phyloP scores from a whole-genome alignment of 2,329 filamentous ascomycete species.

The Colletotrichum sp. region DNA sequence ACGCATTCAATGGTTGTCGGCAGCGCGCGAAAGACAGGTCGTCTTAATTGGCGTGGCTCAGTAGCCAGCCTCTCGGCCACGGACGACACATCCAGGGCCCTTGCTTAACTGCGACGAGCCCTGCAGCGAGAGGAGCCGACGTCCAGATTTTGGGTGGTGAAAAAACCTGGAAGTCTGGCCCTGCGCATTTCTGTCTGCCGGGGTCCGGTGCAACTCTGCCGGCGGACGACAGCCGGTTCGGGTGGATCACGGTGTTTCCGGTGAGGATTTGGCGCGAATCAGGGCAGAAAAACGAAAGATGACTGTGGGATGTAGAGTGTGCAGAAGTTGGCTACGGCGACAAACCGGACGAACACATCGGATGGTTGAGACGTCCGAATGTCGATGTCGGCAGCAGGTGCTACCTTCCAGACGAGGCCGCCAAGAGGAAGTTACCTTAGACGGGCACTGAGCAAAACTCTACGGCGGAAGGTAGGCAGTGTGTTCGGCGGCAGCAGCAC shows the following conservation, averaged over 20 bases:
- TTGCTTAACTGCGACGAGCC: background rate
- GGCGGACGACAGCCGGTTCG: background rate
- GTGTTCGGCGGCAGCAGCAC: background rate
- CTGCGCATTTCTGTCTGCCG: background rate
- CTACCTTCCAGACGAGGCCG: background rate
- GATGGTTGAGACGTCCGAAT: background rate
- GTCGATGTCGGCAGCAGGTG: background rate
- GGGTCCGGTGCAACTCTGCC: constrained; percentile 12
- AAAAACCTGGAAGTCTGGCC: constrained; percentile 12
- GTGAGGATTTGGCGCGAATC: constrained; percentile 4
- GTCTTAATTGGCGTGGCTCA: background rate
- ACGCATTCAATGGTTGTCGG: background rate
- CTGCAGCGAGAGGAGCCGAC: constrained; percentile 4
- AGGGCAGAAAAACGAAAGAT: background rate
- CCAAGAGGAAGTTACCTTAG: background rate
- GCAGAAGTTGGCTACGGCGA: background rate
- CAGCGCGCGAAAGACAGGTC: background rate
- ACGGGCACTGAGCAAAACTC: background rate
- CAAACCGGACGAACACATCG: background rate
- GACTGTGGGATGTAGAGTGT: background rate
- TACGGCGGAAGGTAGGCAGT: background rate
- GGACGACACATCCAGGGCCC: background rate
- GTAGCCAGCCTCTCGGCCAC: background rate
- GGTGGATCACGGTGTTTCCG: constrained; percentile 8
- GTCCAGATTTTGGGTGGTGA: background rate